Evolutionary conservation across 2,329 filamentous ascomycete species (phyloP), one percentile per base, ranked within the genome.

Genomic region (Chaetothyriales sp.): DNA sequence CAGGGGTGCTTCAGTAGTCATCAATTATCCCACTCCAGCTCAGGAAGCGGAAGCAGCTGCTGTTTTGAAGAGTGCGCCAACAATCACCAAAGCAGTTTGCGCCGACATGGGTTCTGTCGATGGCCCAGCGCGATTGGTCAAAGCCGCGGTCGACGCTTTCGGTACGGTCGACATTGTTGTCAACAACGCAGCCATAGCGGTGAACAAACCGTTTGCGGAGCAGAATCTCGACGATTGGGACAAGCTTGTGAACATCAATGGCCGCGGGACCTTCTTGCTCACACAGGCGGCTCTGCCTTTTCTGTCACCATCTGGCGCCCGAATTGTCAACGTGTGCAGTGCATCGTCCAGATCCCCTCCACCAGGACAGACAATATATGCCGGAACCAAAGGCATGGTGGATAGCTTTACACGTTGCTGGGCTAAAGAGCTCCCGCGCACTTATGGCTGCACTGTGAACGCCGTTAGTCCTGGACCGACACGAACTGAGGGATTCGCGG

Each of bases 211-310:
- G 18, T 48, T 56, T 10, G 46, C 45, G 13, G 28, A 65, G 0
- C 66, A 74, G 6, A 73, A 72, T 2, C 58, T 67, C 0, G 68
- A 68, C 54, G 63, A 64, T 2, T 76, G 69, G 64, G 70, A 74
- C 9, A 47, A 56, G 5, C 70, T 71, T 55, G 57, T 78, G 40
- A 68, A 68, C 43, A 64, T 69, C 20, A 75, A 75, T 51, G 62
- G 74, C 28, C 63, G 71, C 0, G 73, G 75, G 43, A 65, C 68
- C 51, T 69, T 72, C 63, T 70, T 71, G 60, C 61, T 72, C 5
- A 68, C 69, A 10, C 68, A 54, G 20, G 55, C 55, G 6, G 55
- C 54, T 8, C 40, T 56, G 44, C 53, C 55, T 5, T 50, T 71
- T 56, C 68, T 72, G 65, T 57, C 61, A 49, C 51, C 49, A 6